These are phyloP conservation scores for Claviceps pusilla DNA, from an alignment of 2,329 filamentous ascomycete genomes.

Conservation along the genomic window DNA sequence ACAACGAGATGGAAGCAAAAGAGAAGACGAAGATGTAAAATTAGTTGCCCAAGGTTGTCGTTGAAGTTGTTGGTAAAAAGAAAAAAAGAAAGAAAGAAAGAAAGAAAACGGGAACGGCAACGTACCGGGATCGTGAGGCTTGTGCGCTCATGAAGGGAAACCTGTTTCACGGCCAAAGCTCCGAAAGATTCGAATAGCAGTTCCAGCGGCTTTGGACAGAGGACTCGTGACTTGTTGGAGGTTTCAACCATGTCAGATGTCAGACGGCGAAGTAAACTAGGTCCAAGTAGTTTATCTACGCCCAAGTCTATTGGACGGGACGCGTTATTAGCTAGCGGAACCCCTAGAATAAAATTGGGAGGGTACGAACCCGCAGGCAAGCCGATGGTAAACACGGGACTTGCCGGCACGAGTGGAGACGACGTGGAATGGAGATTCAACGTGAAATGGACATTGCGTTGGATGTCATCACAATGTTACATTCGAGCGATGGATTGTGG, in stretches of 20 bases:
- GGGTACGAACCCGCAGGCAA: no score
- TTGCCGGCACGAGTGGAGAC: not conserved
- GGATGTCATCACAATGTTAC: no score
- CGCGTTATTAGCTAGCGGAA: not conserved
- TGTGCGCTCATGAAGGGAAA: no score
- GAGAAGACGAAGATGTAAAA: not conserved
- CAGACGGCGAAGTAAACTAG: not conserved
- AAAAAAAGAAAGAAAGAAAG: no score
- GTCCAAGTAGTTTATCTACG: no score
- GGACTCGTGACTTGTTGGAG: no score
- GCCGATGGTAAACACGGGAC: not conserved
- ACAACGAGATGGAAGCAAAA: not conserved
- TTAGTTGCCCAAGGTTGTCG: no score
- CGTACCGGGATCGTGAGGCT: not conserved
- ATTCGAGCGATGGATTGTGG: no score
- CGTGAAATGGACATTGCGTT: no score
- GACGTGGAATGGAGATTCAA: not conserved
- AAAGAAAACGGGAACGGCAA: not conserved
- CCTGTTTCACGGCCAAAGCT: not conserved
- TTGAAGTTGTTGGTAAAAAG: not conserved
- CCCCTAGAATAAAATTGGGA: no score
- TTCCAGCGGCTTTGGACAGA: not conserved
- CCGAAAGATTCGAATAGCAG: not conserved
- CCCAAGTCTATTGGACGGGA: not conserved
- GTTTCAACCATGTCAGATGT: not conserved